Evolutionary conservation across 345 rosid species (phyloP), one percentile per base, ranked within the genome.

Genomic region (Dipteronia sinensis): DNA sequence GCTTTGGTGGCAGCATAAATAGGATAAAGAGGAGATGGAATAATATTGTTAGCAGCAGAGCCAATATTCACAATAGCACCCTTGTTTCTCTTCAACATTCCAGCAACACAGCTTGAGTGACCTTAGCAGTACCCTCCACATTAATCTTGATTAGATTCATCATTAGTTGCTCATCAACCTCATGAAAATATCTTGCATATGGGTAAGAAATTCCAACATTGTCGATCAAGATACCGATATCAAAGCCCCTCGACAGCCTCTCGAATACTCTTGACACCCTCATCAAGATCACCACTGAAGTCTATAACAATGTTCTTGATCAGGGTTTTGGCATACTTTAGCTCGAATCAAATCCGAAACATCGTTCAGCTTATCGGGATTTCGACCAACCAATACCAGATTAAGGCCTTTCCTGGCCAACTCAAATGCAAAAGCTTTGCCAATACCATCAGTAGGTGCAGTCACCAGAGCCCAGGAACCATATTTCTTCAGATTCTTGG

Each of bases 381-480:
- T 96, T 53, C 98, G 89, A 31, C 90, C 98, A 6, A 96, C 98
- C 78, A 94, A 80, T 8, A 96, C 88, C 72, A 96, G 88, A 84
- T 96, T 90, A 25, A 96, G 85, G 8, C 97, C 98, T 66, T 89
- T 89, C 68, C 85, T 77, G 64, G 97, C 98, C 46, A 96, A 63
- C 67, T 94, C 91, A 72, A 94, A 89, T 67, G 99, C 92, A 79
- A 96, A 94, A 63, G 88, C 92, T 69, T 92, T 94, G 2, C 98
- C 98, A 65, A 96, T 96, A 15, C 99, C 98, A 29, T 92, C 99
- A 13, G 98, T 96, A 67, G 97, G 90, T 31, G 97, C 97, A 55
- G 98, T 94, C 47, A 96, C 84, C 55, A 96, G 73, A 20, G 95
- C 98, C 99, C 99, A 96, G 0, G 98, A 96, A 2, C 99, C 99